phyloP scores from a whole-genome alignment of 208 protist species.

The Spongospora subterranea region DNA sequence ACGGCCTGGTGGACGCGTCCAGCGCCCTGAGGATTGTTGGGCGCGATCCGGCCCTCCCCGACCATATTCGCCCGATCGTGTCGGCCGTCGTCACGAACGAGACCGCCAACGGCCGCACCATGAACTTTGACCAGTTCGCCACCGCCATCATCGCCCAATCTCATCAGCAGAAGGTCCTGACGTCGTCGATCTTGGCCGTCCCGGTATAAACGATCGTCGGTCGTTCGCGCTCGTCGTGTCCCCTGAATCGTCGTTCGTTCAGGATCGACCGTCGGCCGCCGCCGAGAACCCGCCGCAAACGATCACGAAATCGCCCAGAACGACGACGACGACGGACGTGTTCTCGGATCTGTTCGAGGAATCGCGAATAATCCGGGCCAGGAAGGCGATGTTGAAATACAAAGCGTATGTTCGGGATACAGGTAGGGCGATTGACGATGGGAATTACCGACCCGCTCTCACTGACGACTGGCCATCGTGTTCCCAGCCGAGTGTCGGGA shows the following conservation, averaged over 20 bases:
- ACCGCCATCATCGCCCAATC: not conserved
- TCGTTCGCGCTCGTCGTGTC: not conserved
- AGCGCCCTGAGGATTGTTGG: not conserved
- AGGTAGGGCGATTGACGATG: not conserved
- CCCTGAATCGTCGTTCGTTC: not conserved
- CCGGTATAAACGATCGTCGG: no score
- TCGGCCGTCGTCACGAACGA: not conserved
- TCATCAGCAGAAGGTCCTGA: not conserved
- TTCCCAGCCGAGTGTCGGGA: no score
- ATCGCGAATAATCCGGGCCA: not conserved
- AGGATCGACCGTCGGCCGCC: not conserved
- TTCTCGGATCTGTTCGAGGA: not conserved
- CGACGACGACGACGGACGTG: not conserved
- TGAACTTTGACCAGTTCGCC: not conserved
- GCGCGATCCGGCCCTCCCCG: not conserved
- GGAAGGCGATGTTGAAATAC: not conserved
- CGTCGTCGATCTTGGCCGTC: not conserved
- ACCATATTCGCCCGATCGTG: not conserved
- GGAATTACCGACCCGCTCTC: no score
- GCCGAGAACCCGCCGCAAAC: not conserved
- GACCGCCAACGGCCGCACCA: not conserved
- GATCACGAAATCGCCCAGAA: not conserved
- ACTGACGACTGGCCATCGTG: no score
- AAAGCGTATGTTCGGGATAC: not conserved
- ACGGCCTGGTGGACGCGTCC: not conserved